A percentile compares a stretch with the other conserved stretches of the same genome.
Conservation (phyloP, 257 asterid genomes). For the Paraleonurus japonicus region DNA sequence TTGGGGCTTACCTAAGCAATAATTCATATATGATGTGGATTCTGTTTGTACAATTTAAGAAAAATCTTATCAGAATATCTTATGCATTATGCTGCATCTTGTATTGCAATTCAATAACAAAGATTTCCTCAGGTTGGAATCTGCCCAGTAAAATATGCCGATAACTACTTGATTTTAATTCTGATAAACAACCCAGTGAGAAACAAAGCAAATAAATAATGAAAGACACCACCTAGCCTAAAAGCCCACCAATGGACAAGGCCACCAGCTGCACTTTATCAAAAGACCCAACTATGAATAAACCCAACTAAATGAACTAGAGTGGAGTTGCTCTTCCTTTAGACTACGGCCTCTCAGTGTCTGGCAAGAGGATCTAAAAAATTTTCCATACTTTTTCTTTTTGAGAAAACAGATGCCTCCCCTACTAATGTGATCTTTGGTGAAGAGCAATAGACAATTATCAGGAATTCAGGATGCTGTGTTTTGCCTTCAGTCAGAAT, state of each 20-base stretch:
- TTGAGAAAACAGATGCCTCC: too few species aligned
- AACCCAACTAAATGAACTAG: background rate
- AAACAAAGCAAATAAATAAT: background rate
- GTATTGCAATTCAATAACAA: background rate
- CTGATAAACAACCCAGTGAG: background rate
- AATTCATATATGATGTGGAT: background rate
- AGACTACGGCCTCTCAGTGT: too few species aligned
- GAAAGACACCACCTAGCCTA: background rate
- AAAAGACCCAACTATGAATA: background rate
- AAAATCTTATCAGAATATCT: background rate
- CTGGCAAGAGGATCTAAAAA: too few species aligned
- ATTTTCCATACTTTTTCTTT: too few species aligned
- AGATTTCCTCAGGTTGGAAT: background rate
- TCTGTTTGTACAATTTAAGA: background rate
- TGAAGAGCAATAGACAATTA: too few species aligned
- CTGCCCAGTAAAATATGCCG: background rate
- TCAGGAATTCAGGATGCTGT: too few species aligned
- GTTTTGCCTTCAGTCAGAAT: background rate
- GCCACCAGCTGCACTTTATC: background rate
- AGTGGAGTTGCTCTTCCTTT: too few species aligned
- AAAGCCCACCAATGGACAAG: background rate
- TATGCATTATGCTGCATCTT: conserved; percentile 4
- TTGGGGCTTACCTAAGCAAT: background rate
- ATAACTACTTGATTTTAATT: background rate
- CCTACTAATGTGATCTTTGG: too few species aligned